phyloP scores from a whole-genome alignment of 2,329 filamentous ascomycete species.

The Colletotrichum tropicicola region DNA sequence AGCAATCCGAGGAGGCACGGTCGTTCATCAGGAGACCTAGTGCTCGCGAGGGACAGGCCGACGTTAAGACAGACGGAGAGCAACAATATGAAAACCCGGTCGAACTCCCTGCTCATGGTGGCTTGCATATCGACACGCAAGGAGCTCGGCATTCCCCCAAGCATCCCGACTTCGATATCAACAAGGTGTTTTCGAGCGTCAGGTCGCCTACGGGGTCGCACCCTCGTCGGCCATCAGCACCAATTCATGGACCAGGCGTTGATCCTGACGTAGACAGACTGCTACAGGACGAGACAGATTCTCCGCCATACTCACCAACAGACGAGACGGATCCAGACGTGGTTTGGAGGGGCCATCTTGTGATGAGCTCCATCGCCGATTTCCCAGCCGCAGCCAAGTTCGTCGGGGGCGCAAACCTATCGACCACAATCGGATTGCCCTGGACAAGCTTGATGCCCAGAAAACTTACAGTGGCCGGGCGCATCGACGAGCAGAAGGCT shows the following conservation, averaged over 20 bases:
- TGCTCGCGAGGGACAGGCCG: conserved; percentile 36
- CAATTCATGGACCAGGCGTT: conserved; percentile 67
- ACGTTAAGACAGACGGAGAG: conserved; percentile 27
- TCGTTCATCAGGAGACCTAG: conserved; percentile 46
- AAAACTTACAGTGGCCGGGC: conserved; percentile 75
- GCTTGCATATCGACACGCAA: conserved; percentile 49
- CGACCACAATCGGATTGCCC: conserved; percentile 56
- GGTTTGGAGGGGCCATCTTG: conserved; percentile 80
- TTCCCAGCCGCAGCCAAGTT: conserved; percentile 83
- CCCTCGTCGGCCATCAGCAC: conserved; percentile 58
- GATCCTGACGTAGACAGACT: conserved; percentile 93
- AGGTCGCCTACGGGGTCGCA: conserved; percentile 72
- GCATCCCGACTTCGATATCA: conserved; percentile 78
- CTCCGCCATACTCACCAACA: conserved; percentile 83
- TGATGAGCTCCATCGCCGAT: conserved; percentile 81
- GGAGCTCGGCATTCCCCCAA: conserved; percentile 61
- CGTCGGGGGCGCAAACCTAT: conserved; percentile 84
- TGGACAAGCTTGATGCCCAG: conserved; percentile 83
- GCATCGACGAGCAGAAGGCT: conserved; percentile 84
- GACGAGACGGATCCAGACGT: conserved; percentile 77
- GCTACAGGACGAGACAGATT: conserved; percentile 80
- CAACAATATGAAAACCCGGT: conserved; percentile 20
- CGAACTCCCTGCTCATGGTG: conserved; percentile 43
- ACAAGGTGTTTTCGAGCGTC: conserved; percentile 85
- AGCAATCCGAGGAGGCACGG: conserved; percentile 43